phyloP scores from a whole-genome alignment of 805 yeast genomes.

The Myxozyma lipomycoides region DNA sequence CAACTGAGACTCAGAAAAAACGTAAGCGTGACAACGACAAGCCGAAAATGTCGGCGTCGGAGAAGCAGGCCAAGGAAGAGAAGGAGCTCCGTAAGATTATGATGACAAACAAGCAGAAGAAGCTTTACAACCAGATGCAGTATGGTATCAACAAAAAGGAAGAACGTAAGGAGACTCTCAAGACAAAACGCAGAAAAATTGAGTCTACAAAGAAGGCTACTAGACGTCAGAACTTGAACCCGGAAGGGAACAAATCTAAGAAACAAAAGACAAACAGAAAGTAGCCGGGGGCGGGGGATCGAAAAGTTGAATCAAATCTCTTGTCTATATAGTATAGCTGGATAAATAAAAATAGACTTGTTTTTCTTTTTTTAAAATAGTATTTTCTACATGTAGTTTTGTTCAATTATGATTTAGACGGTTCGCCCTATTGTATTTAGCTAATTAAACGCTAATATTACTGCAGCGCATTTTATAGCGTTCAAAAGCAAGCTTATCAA shows the following conservation, averaged over 20 bases:
- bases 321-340: no score
- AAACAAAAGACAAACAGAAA: background rate
- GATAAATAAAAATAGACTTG: background rate
- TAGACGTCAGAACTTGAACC: slow-evolving; percentile 11
- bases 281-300: background rate
- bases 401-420: no score
- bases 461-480: no score
- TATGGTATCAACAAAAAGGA: slow-evolving; percentile 82
- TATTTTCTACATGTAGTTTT: no score
- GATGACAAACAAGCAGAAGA: slow-evolving; percentile 97
- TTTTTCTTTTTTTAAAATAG: no score
- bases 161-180: slow-evolving; percentile 62
- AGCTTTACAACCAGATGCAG: slow-evolving; percentile 91
- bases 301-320: no score
- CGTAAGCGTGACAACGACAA: slow-evolving; percentile 35
- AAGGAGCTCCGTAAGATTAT: slow-evolving; percentile 89
- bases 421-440: no score
- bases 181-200: slow-evolving; percentile 45
- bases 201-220: slow-evolving; percentile 4
- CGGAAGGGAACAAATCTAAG: background rate
- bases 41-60: slow-evolving; percentile 39
- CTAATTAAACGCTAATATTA: no score
- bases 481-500: no score
- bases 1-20: slow-evolving; percentile 32
- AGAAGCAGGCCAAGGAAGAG: slow-evolving; percentile 64